Conservation (phyloP, 116 monocot genomes). For the Phalaenopsis hybrid region DNA sequence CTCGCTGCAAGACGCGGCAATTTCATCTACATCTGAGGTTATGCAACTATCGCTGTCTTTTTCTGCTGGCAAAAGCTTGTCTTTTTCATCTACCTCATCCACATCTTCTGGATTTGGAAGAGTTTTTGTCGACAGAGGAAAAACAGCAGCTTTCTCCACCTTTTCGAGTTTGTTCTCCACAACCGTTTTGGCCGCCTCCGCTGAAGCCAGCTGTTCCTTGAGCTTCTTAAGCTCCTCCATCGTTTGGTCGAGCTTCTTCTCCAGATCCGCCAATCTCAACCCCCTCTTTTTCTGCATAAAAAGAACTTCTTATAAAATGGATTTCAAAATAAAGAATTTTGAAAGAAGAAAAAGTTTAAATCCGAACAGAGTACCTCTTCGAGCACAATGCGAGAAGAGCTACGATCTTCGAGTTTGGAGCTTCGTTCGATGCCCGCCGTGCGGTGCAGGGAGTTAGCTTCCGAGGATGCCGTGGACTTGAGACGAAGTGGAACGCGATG, state of each 20-base stretch:
- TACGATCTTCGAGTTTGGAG: conserved; percentile 28
- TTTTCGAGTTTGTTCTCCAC: conserved; percentile 23
- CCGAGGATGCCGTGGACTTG: conserved; percentile 15
- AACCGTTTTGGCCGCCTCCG: conserved; percentile 42
- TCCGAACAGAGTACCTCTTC: conserved; percentile 13
- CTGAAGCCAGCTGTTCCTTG: conserved; percentile 54
- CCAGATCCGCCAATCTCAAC: conserved; percentile 38
- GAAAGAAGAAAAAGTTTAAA: background rate
- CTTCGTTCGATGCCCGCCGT: conserved; percentile 15
- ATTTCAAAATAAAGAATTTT: no score
- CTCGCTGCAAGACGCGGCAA: background rate
- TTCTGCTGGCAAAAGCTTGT: background rate
- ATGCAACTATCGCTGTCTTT: conserved; percentile 12
- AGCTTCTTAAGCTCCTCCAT: conserved; percentile 67
- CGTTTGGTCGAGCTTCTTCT: conserved; percentile 46
- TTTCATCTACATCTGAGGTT: conserved; percentile 19
- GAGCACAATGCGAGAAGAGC: conserved; percentile 28
- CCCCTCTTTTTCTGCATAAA: conserved; percentile 53
- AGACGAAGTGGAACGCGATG: conserved; percentile 26
- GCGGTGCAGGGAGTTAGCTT: conserved; percentile 21
- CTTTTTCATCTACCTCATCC: background rate
- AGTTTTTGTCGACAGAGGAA: no score
- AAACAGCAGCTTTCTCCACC: conserved; percentile 1
- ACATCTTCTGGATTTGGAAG: background rate
- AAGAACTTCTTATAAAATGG: background rate